Percentiles rank a stretch among this genome's conserved stretches.
These are phyloP conservation scores for Hymenoscyphus albidus DNA, from an alignment of 2,329 filamentous ascomycete genomes.

Conservation along the genomic window DNA sequence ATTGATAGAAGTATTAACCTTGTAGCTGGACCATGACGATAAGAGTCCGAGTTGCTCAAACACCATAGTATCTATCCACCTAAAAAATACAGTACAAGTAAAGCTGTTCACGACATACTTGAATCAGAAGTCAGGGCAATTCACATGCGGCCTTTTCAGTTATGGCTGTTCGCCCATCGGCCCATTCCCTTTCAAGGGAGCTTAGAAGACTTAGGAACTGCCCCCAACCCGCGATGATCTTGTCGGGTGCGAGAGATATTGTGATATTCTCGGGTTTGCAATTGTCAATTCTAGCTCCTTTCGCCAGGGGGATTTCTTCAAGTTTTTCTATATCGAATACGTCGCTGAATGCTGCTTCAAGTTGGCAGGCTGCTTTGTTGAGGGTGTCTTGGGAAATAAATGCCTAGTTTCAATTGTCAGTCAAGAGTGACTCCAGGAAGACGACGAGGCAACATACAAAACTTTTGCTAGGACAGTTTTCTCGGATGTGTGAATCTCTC, in stretches of 20 bases:
- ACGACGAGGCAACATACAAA: conserved; percentile 21
- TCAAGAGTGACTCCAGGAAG: conserved; percentile 1
- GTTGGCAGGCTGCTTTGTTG: conserved; percentile 25
- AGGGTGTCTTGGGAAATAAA: conserved; percentile 27
- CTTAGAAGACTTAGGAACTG: conserved; percentile 22
- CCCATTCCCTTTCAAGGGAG: conserved; percentile 26
- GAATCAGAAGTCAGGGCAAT: not conserved
- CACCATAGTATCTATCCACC: not conserved
- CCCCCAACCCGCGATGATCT: conserved; percentile 19
- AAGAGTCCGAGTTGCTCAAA: not conserved
- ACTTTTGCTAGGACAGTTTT: conserved; percentile 22
- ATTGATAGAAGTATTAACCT: not conserved
- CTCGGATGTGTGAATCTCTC: conserved; percentile 25
- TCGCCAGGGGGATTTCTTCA: conserved; percentile 25
- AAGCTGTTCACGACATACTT: not conserved
- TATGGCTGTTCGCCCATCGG: conserved; percentile 16
- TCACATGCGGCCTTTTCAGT: conserved; percentile 8
- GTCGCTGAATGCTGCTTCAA: conserved; percentile 25
- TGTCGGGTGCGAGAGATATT: conserved; percentile 26
- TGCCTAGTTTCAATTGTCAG: conserved; percentile 20
- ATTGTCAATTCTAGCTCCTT: conserved; percentile 28
- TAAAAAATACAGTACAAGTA: not conserved
- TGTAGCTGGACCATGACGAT: not conserved
- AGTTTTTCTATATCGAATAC: conserved; percentile 26
- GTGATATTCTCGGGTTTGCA: conserved; percentile 28